Evolutionary conservation across 805 yeast genomes (phyloP), one percentile per base, ranked within the genome.

Genomic region (Komagataella phaffii): DNA sequence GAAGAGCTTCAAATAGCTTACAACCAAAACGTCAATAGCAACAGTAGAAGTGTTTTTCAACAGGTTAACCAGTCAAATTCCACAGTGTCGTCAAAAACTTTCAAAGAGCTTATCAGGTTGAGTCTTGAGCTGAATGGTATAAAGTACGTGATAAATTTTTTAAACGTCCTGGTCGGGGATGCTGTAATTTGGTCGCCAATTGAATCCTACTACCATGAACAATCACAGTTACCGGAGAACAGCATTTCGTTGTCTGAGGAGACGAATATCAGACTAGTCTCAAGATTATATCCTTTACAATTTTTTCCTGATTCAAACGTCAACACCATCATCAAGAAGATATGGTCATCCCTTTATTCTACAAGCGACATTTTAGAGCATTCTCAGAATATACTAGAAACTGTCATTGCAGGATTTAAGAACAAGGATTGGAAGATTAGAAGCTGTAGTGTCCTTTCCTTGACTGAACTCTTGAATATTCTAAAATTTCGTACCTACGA

Each of bases 401-500:
- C 88, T 58, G 66, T 88, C 2, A 61, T 88, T 47, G 61, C 59
- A 2, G 76, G 88, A 23, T 83, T 88, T 83, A 83, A 88, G 1
- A 80, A 79, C 53, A 77, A 83, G 51, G 97, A 93, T 64, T 93
- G 98, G 97, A 76, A 98, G 58, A 87, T 84, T 0, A 75, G 99
- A 57, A 93, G 91, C 61, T 96, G 96, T 0, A 79, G 93, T 63
- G 73, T 91, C 0, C 63, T 76, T 7, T 96, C 89, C 0, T 64
- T 87, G 51, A 69, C 77, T 36, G 89, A 88, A 56, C 65, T 91
- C 17, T 64, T 93, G 12, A 85, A 81, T 55, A 73, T 80, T n/a
- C 72, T 76, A 23, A 73, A 81, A 0, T 58, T 78, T 21, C 79
- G 76, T 8, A 67, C 63, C 12, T 84, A 83, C 58, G 77, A 77